Conservation (phyloP, 1,284 basidiomycete genomes). For the Cutaneotrichosporon spelunceum region DNA sequence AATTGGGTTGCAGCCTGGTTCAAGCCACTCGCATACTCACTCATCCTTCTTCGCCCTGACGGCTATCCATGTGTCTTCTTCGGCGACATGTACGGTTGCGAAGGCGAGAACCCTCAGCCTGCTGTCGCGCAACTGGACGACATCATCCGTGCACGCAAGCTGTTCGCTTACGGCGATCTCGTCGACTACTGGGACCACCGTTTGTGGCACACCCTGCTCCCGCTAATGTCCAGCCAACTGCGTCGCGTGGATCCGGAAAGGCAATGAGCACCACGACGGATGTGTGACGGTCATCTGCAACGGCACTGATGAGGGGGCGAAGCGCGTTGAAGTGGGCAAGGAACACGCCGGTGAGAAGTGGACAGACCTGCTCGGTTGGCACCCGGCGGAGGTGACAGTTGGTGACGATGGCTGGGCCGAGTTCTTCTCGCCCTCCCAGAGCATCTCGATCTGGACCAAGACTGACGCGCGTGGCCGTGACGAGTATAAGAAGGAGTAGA, state of each 20-base stretch:
- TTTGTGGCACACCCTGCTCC: conserved; percentile 30
- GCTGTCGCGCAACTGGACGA: conserved; percentile 55
- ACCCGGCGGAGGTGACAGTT: conserved; percentile 56
- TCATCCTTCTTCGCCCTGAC: conserved; percentile 74
- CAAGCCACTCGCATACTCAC: conserved; percentile 67
- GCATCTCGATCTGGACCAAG: conserved; percentile 57
- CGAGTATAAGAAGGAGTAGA: conserved; percentile 48
- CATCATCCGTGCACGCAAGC: conserved; percentile 56
- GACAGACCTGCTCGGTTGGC: conserved; percentile 60
- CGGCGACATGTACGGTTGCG: conserved; percentile 68
- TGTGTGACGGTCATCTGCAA: conserved; percentile 54
- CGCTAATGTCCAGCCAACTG: conserved; percentile 41
- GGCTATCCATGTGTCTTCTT: conserved; percentile 96
- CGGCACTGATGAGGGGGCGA: conserved; percentile 49
- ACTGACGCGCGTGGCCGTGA: conserved; percentile 54
- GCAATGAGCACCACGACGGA: conserved; percentile 55
- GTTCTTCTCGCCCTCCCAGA: conserved; percentile 54
- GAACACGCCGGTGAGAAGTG: conserved; percentile 58
- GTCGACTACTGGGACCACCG: conserved; percentile 57
- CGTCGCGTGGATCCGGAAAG: conserved; percentile 57
- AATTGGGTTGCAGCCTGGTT: conserved; percentile 57
- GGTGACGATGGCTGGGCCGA: conserved; percentile 60
- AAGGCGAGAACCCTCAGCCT: conserved; percentile 55
- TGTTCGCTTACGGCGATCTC: conserved; percentile 57
- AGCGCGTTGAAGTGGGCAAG: conserved; percentile 56